Evolutionary conservation across 441 rosid species (phyloP), one percentile per base, ranked within the genome.

Genomic region (Cnidoscolus chayamansa): DNA sequence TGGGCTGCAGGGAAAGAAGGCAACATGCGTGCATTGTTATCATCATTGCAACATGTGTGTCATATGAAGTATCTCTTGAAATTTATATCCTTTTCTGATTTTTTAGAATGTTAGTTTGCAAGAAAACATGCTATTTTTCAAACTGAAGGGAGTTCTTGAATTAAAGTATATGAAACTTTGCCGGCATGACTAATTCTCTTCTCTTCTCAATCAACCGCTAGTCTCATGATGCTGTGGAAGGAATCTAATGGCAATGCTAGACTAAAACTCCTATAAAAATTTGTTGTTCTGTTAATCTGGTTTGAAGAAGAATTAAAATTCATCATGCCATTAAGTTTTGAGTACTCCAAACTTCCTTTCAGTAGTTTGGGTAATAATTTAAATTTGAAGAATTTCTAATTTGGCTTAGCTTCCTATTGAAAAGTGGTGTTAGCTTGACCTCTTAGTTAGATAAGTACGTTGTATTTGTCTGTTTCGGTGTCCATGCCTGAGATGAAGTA

Each of bases 1-100:
- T 95, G 98, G 98, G 90, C 88, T 61, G 83, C 88, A 16, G 98
- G 99, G 67, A 96, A 89, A 82, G 97, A 93, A 84, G 90, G 92
- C 81, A 96, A 93, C 70, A 77, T 96, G 92, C 97, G 97, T 45
- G 97, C 97, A 7, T 76, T 95, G 54, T 76, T 96, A 64, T 93
- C 96, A 31, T 90, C 98, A n/a, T 83, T 93, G 81, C 97, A 96
- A 78, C 72, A 80, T 60, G 96, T 90, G 72, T 4, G 90, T 76
- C 67, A 31, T 58, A 63, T 56, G 45, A 50, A 13, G 30, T 65
- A 1, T 51, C 49, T 25, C 8, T 40, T 1, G 0, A 32, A 25
- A 57, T 19, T 7, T 30, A 17, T 16, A 19, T 30, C 16, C 3
- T 67, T 10, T 63, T 59, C 32, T 48, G 15, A 59, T 58, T 53